Base-by-base conservation (phyloP, 495 filamentous ascomycete genomes). In the Cryomyces minteri region DNA sequence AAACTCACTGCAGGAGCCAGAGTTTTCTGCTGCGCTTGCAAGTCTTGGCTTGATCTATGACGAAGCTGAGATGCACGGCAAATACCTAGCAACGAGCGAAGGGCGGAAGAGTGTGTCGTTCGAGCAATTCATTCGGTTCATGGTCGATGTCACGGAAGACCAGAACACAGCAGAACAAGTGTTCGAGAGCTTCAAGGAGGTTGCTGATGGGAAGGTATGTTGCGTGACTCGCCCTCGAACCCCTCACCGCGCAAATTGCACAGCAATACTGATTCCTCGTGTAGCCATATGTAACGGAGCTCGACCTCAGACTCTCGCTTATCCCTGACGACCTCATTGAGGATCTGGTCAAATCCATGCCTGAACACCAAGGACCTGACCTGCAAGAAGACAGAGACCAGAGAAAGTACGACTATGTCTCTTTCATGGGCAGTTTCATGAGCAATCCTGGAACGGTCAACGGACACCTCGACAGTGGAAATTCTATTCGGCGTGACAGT, bases 81-180 rank as follows among this genome's bases (percentile, higher is more conserved):
- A 87, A 47, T 96, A 92, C 57, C 53, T 76, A 30, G 77, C 80
- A 28, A 86, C 84, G n/a, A 84, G 82, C 47, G 80, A 67, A 30
- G 76, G 79, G 1, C 68, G 71, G 34, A 71, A 76, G 51, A 72
- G 79, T 48, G 90, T 98, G 43, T 88, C 82, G 6, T 98, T 98
- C 58, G 90, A 98, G 65, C 92, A 95, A 61, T 98, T 98, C 58
- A 98, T 98, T 61, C 74, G 82, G 25, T 98, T 96, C 66, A 98
- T 98, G 90, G 90, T 98, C 6, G 84, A 87, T 53, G 88, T 94
- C 36, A 96, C 92, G 0, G 90, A 98, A 61, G 90, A 98, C 56
- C 90, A 98, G 61, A 94, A 96, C 54, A 93, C 86, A 12, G 92
- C 90, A 18, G 90, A 94, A 62, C 90, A 98, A 58, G 92, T 96